These are phyloP conservation scores for Erysimum cheiranthoides DNA, from an alignment of 345 rosid species.

Conservation along the genomic window DNA sequence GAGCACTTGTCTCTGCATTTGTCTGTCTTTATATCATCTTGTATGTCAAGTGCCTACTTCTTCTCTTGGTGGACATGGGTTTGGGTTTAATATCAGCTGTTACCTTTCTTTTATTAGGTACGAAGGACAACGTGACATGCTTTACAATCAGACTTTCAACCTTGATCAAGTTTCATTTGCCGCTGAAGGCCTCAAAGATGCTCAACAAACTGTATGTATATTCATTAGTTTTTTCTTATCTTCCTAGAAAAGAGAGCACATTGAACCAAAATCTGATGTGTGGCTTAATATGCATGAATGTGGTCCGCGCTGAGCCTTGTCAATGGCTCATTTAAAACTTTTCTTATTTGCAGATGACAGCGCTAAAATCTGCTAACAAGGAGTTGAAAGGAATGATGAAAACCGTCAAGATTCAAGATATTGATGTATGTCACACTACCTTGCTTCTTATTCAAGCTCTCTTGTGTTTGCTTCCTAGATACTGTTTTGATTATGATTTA, in stretches of 20 bases:
- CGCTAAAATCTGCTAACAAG: constrained; percentile 93
- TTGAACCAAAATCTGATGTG: not conserved
- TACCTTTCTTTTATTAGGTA: constrained; percentile 59
- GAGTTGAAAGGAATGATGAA: constrained; percentile 99
- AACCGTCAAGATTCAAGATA: constrained; percentile 94
- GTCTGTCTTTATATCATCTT: not conserved
- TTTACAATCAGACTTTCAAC: constrained; percentile 93
- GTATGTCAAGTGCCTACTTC: too few species aligned
- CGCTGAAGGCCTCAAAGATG: constrained; percentile 97
- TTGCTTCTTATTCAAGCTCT: constrained; percentile 9
- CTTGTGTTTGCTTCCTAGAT: constrained; percentile 12
- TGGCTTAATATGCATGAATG: constrained; percentile 15
- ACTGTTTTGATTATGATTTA: constrained; percentile 9
- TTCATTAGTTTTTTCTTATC: not conserved
- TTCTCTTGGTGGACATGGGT: not conserved
- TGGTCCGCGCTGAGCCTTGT: too few species aligned
- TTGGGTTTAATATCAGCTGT: not conserved
- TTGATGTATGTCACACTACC: constrained; percentile 62
- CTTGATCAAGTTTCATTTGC: constrained; percentile 99
- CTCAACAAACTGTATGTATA: constrained; percentile 88
- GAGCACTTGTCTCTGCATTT: constrained; percentile 20
- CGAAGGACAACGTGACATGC: constrained; percentile 98
- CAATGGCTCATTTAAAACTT: not conserved
- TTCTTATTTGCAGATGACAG: constrained; percentile 69
- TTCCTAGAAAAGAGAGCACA: not conserved